A percentile compares a stretch with the other conserved stretches of the same genome.
phyloP scores from a whole-genome alignment of 176 grass and related monocot species.

The Phoenix roebelenii region DNA sequence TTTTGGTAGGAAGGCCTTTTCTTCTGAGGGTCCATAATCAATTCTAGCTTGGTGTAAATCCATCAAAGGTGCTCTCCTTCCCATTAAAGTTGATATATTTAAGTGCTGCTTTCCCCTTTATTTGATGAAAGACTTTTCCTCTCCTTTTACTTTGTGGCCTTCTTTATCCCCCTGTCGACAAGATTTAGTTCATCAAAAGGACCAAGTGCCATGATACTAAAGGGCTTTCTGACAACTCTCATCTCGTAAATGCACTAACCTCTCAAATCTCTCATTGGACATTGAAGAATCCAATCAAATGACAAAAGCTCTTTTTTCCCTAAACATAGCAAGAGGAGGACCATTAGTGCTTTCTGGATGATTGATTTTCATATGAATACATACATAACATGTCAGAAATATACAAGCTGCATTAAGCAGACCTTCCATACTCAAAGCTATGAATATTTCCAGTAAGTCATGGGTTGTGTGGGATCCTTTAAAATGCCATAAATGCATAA shows the following conservation, averaged over 20 bases:
- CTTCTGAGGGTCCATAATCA: too few species aligned
- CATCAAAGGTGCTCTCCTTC: not conserved
- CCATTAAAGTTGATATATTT: slow-evolving; percentile 3
- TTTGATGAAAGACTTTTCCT: slow-evolving; percentile 4
- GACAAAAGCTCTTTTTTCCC: not conserved
- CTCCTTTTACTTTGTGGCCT: not conserved
- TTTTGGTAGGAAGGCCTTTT: too few species aligned
- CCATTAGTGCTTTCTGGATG: not conserved
- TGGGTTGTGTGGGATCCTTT: too few species aligned
- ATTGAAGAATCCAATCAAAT: slow-evolving; percentile 5
- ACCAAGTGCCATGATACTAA: not conserved
- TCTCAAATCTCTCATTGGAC: not conserved
- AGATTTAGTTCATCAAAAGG: not conserved
- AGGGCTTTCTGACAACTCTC: not conserved
- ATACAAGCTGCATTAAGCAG: too few species aligned
- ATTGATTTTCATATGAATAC: not conserved
- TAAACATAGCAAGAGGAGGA: not conserved
- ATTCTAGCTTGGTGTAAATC: not conserved
- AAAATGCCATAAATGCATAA: too few species aligned
- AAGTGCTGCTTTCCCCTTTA: slow-evolving; percentile 4
- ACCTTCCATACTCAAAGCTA: too few species aligned
- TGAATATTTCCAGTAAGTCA: too few species aligned
- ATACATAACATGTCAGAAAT: not conserved
- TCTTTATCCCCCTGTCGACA: not conserved
- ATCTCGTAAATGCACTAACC: not conserved